phyloP scores from a whole-genome alignment of 1,284 basidiomycete genomes.

The Apiotrichum siamense region DNA sequence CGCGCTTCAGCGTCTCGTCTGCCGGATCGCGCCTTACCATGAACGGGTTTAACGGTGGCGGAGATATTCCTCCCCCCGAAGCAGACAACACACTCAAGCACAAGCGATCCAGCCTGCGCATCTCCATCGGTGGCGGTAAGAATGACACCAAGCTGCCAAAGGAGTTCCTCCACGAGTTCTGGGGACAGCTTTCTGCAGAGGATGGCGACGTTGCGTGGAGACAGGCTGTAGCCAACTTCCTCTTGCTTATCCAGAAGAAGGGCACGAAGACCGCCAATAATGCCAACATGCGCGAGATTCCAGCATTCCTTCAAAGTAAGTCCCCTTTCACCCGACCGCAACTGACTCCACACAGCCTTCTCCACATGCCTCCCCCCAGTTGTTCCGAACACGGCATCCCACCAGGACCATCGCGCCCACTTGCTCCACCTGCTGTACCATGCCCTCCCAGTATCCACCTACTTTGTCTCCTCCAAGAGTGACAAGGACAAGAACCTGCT shows the following conservation, averaged over 20 bases:
- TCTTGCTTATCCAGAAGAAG: constrained; percentile 35
- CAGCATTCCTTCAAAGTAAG: constrained; percentile 37
- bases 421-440: constrained; percentile 39
- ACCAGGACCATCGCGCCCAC: constrained; percentile 32
- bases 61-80: constrained; percentile 1
- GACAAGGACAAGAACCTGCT: constrained; percentile 42
- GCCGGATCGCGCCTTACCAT: constrained; percentile 4
- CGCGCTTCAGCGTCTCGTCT: neutral
- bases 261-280: constrained; percentile 44
- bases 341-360: constrained; percentile 23
- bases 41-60: too few species aligned
- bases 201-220: constrained; percentile 39
- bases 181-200: constrained; percentile 34
- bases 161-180: constrained; percentile 43
- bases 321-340: neutral
- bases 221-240: constrained; percentile 27
- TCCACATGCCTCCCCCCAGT: constrained; percentile 23
- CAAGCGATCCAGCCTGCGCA: constrained; percentile 24
- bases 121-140: constrained; percentile 22
- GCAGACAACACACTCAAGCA: constrained; percentile 1
- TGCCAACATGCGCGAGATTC: constrained; percentile 40
- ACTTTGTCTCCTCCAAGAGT: constrained; percentile 30
- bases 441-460: constrained; percentile 26
- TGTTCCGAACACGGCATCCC: constrained; percentile 14
- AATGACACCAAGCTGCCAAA: constrained; percentile 38